These are phyloP conservation scores for Begonia peltatifolia DNA, from an alignment of 306 rosid genomes.

Conservation along the genomic window DNA sequence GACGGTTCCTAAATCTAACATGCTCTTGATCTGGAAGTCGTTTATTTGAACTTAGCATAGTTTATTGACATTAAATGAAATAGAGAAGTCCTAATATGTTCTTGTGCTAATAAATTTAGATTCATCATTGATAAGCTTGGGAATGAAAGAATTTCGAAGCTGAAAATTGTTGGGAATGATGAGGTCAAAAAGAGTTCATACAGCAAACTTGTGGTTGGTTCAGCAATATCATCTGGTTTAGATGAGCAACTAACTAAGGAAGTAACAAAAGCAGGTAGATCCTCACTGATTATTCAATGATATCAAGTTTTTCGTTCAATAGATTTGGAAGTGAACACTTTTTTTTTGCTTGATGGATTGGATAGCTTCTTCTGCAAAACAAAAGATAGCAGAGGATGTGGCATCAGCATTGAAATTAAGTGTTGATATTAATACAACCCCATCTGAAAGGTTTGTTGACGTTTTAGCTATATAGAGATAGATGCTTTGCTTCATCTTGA, in stretches of 20 bases:
- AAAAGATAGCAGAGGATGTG: slow-evolving; percentile 77
- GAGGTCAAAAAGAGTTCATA: slow-evolving; percentile 71
- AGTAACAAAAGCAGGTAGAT: slow-evolving; percentile 64
- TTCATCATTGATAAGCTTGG: slow-evolving; percentile 65
- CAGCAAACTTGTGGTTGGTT: slow-evolving; percentile 36
- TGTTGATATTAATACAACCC: slow-evolving; percentile 58
- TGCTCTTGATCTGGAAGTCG: too few species aligned
- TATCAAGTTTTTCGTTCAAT: slow-evolving; percentile 10
- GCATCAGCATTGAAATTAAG: slow-evolving; percentile 76
- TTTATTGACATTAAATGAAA: too few species aligned
- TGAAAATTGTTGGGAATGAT: slow-evolving; percentile 50
- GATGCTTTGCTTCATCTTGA: background rate
- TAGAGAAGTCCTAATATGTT: too few species aligned
- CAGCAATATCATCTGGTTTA: slow-evolving; percentile 37
- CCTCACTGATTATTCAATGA: slow-evolving; percentile 11
- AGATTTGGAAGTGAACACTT: slow-evolving; percentile 17
- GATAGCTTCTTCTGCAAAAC: slow-evolving; percentile 71
- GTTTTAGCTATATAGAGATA: slow-evolving; percentile 2
- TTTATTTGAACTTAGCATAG: too few species aligned
- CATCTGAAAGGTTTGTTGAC: slow-evolving; percentile 53
- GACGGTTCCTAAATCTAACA: too few species aligned
- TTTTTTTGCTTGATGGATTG: slow-evolving; percentile 18
- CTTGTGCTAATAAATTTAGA: slow-evolving; percentile 16
- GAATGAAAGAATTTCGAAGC: slow-evolving; percentile 42
- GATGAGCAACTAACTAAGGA: slow-evolving; percentile 70